Percentiles rank a stretch among this genome's conserved stretches.
phyloP scores from a whole-genome alignment of 768 basidiomycete species.

The Rhodotorula graminis region DNA sequence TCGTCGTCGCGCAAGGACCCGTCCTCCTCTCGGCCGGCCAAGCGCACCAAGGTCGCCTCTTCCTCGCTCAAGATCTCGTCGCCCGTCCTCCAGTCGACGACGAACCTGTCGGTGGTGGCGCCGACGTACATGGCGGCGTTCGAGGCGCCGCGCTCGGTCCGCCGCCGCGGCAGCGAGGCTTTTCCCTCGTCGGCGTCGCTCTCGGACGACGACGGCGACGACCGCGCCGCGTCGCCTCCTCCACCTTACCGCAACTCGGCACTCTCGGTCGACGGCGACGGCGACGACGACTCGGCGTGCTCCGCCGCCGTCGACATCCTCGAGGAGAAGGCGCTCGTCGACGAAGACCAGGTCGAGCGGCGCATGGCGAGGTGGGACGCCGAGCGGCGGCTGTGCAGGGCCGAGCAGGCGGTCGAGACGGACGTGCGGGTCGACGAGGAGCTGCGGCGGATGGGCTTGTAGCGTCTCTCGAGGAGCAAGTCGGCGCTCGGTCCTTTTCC shows the following conservation, averaged over 20 bases:
- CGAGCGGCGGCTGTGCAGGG: not conserved
- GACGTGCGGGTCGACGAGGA: not conserved
- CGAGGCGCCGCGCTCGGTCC: not conserved
- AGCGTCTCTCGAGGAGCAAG: not conserved
- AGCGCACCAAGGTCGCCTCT: not conserved
- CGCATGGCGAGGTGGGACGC: not conserved
- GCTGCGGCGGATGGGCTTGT: not conserved
- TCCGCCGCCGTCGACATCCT: not conserved
- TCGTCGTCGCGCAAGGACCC: not conserved
- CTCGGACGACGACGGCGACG: not conserved
- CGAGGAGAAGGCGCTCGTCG: not conserved
- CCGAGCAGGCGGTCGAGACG: not conserved
- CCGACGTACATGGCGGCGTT: not conserved
- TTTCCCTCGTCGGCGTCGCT: not conserved
- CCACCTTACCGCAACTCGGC: not conserved
- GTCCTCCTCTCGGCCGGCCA: not conserved
- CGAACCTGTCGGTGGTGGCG: not conserved
- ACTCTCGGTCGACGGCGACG: not conserved
- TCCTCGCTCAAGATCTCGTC: not conserved
- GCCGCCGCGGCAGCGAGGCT: not conserved
- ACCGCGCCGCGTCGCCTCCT: not conserved
- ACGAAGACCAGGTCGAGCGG: not conserved
- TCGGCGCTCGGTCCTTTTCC: too few species aligned
- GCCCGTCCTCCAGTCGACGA: conserved; percentile 1
- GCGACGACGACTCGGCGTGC: not conserved